Conservation (phyloP, 2,329 filamentous ascomycete genomes). For the Pseudogymnoascus sp. region DNA sequence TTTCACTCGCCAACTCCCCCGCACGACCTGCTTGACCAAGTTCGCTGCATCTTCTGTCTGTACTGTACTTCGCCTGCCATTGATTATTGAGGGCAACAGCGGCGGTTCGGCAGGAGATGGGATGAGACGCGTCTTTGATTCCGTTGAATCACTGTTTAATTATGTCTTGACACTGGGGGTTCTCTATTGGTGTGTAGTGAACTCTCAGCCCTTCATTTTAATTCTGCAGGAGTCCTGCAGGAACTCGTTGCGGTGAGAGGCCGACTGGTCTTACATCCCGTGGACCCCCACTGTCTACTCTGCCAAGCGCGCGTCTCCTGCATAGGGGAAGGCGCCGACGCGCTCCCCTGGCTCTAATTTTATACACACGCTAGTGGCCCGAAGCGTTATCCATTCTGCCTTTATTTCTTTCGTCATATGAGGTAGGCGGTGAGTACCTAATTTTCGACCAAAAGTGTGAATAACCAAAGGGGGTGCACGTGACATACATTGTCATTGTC, state of each 20-base stretch:
- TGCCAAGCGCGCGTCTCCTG: slow-evolving; percentile 1
- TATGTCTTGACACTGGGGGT: not conserved
- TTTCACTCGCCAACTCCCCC: not conserved
- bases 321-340: not conserved
- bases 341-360: not conserved
- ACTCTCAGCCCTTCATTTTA: slow-evolving; percentile 2
- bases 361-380: slow-evolving; percentile 6
- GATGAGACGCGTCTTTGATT: not conserved
- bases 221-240: slow-evolving; percentile 1
- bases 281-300: not conserved
- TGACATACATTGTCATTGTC: not conserved
- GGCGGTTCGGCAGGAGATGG: not conserved
- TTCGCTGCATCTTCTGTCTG: not conserved
- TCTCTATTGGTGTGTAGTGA: not conserved
- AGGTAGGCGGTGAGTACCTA: not conserved
- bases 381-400: not conserved
- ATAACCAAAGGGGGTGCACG: not conserved
- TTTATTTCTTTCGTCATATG: no score
- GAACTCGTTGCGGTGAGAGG: slow-evolving; percentile 3
- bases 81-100: not conserved
- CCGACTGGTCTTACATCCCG: not conserved
- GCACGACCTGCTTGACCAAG: not conserved
- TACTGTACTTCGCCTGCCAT: not conserved
- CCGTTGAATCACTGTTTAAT: slow-evolving; percentile 4
- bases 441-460: not conserved